Evolutionary conservation across 148 eudicot species (phyloP).

Genomic region (Beta vulgaris): DNA sequence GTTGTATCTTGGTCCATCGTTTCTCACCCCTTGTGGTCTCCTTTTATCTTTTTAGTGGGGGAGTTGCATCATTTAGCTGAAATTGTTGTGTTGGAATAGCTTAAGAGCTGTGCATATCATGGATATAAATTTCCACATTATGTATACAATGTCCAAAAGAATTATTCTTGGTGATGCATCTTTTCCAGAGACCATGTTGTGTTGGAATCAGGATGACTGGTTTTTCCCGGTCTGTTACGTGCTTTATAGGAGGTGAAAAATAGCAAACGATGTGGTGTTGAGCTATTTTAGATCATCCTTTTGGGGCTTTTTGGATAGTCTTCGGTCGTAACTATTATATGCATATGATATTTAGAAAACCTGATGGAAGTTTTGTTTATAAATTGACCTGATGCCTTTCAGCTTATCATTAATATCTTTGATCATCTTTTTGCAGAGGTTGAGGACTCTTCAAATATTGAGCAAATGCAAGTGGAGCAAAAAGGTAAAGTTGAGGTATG

Average conservation of each 20-base stretch:
- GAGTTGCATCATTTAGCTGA: too few species aligned
- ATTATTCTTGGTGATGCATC: too few species aligned
- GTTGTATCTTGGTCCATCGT: not conserved
- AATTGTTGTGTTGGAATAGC: not conserved
- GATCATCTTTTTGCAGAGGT: slow-evolving; percentile 1
- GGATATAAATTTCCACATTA: not conserved
- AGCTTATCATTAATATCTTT: not conserved
- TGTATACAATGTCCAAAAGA: not conserved
- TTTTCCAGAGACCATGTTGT: not conserved
- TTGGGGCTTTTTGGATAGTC: too few species aligned
- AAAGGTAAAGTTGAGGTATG: slow-evolving; percentile 15
- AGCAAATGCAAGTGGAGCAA: slow-evolving; percentile 7
- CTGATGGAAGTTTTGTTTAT: too few species aligned
- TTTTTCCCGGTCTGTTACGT: not conserved
- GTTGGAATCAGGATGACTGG: not conserved
- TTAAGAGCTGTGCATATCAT: not conserved
- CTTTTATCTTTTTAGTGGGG: not conserved
- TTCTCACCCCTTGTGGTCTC: not conserved
- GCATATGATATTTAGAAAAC: too few species aligned
- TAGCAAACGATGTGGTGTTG: not conserved
- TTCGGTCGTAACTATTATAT: too few species aligned
- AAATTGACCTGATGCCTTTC: not conserved
- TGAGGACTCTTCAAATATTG: not conserved
- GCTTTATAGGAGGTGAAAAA: not conserved
- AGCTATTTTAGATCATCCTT: not conserved